These are phyloP conservation scores for Daedaleopsis sinensis DNA, from an alignment of 768 basidiomycete genomes.

Conservation along the genomic window DNA sequence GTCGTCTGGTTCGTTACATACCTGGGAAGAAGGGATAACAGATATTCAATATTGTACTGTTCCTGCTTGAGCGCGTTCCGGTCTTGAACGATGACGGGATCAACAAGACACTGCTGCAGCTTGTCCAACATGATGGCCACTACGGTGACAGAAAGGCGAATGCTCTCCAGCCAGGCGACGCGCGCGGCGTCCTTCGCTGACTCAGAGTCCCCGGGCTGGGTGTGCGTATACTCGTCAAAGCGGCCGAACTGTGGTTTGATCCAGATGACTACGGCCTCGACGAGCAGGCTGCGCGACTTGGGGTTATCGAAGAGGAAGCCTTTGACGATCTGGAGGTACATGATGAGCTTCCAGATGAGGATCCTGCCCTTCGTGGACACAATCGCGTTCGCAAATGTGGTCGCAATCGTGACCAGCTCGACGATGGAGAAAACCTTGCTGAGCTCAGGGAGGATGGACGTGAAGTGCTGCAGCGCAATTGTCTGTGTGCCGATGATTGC, in stretches of 20 bases:
- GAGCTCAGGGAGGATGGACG: constrained; percentile 87
- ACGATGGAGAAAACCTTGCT: constrained; percentile 77
- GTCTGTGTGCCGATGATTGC: constrained; percentile 97
- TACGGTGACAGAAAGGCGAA: constrained; percentile 88
- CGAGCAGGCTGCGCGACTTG: constrained; percentile 74
- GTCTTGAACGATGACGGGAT: constrained; percentile 63
- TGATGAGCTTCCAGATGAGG: constrained; percentile 90
- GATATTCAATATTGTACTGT: constrained; percentile 89
- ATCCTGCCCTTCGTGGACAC: constrained; percentile 81
- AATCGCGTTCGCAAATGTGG: constrained; percentile 86
- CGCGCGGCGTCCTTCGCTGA: constrained; percentile 69
- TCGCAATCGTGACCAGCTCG: constrained; percentile 86
- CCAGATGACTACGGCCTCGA: constrained; percentile 90
- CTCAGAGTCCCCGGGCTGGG: constrained; percentile 68
- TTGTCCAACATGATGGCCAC: constrained; percentile 90
- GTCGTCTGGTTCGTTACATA: constrained; percentile 34
- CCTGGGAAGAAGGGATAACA: constrained; percentile 85
- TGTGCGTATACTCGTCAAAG: constrained; percentile 80
- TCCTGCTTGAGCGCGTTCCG: constrained; percentile 70
- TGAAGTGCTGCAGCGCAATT: constrained; percentile 91
- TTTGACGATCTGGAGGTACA: constrained; percentile 91
- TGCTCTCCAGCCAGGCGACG: constrained; percentile 87
- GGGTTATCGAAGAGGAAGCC: constrained; percentile 86
- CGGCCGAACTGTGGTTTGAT: constrained; percentile 93
- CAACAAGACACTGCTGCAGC: constrained; percentile 77